Percentiles rank a stretch among this genome's conserved stretches.
These are phyloP conservation scores for Cercophora sp. DNA, from an alignment of 495 filamentous ascomycete genomes.

Conservation along the genomic window DNA sequence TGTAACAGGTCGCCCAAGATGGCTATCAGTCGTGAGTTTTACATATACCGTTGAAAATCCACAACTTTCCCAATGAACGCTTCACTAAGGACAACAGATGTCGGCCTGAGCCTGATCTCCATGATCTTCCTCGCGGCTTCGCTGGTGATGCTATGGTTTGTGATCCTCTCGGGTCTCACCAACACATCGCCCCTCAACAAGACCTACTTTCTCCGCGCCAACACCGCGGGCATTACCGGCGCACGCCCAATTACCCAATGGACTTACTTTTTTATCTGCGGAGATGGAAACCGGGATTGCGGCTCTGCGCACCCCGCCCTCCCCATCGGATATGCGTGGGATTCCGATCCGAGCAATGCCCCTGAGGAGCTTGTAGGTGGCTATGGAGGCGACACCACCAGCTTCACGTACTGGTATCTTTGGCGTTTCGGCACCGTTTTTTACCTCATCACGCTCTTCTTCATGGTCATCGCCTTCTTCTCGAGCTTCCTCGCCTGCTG, in stretches of 20 bases:
- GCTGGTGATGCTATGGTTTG: conserved; percentile 73
- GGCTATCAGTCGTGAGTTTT: conserved; percentile 18
- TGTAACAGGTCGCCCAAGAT: conserved; percentile 9
- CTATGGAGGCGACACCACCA: conserved; percentile 46
- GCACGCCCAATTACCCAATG: conserved; percentile 66
- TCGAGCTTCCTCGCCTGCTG: conserved; percentile 48
- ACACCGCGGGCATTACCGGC: conserved; percentile 64
- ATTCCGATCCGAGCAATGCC: conserved; percentile 30
- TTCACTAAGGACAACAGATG: too few relatives aligned
- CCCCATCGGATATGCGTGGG: conserved; percentile 51
- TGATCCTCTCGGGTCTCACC: conserved; percentile 66
- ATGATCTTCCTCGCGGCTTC: conserved; percentile 73
- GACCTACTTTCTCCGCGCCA: conserved; percentile 78
- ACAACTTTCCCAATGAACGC: too few relatives aligned
- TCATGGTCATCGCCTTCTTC: conserved; percentile 53
- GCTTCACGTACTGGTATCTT: conserved; percentile 48
- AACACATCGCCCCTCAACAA: conserved; percentile 59
- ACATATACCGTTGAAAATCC: not conserved
- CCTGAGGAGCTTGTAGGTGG: conserved; percentile 40
- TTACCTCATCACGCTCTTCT: conserved; percentile 66
- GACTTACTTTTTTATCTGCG: conserved; percentile 79
- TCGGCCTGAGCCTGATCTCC: conserved; percentile 46
- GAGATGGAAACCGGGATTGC: conserved; percentile 45
- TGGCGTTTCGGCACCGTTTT: conserved; percentile 69
- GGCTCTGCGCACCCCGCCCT: conserved; percentile 39